Evolutionary conservation across 1,284 basidiomycete genomes (phyloP).

Genomic region (Ganoderma boninense): DNA sequence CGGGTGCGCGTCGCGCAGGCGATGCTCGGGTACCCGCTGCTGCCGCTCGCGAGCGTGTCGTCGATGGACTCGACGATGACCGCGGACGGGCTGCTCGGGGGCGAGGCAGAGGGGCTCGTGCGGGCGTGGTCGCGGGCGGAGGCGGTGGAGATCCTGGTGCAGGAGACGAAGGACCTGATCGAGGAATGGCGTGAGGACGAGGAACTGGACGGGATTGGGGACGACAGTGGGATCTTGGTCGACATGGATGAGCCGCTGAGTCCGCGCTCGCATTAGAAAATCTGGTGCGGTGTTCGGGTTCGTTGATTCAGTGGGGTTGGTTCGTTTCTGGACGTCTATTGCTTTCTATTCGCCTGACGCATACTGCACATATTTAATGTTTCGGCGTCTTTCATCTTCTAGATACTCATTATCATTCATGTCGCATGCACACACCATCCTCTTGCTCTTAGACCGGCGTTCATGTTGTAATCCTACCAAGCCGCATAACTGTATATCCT

Average conservation of each 20-base stretch:
- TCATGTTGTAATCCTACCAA: not conserved
- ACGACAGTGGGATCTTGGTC: conserved; percentile 39
- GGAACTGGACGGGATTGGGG: conserved; percentile 33
- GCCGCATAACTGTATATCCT: not conserved
- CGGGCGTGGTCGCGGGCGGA: conserved; percentile 63
- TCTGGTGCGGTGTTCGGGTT: not conserved
- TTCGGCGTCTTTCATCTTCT: no score
- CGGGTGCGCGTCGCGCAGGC: conserved; percentile 69
- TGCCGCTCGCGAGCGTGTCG: conserved; percentile 47
- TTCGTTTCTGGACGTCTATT: not conserved
- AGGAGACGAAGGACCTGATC: conserved; percentile 63
- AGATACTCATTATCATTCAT: not conserved
- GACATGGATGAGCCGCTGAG: conserved; percentile 31
- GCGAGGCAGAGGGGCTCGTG: conserved; percentile 38
- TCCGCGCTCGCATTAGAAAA: not conserved
- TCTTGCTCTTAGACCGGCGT: not conserved
- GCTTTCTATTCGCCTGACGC: not conserved
- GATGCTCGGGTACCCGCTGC: conserved; percentile 64
- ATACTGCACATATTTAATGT: not conserved
- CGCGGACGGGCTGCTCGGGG: not conserved
- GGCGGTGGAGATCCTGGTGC: conserved; percentile 58
- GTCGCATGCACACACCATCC: not conserved
- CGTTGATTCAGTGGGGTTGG: not conserved
- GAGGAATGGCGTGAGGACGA: conserved; percentile 61
- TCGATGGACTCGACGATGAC: conserved; percentile 25